These are phyloP conservation scores for Boletus sp. DNA, from an alignment of 768 basidiomycete species.

Conservation along the genomic window DNA sequence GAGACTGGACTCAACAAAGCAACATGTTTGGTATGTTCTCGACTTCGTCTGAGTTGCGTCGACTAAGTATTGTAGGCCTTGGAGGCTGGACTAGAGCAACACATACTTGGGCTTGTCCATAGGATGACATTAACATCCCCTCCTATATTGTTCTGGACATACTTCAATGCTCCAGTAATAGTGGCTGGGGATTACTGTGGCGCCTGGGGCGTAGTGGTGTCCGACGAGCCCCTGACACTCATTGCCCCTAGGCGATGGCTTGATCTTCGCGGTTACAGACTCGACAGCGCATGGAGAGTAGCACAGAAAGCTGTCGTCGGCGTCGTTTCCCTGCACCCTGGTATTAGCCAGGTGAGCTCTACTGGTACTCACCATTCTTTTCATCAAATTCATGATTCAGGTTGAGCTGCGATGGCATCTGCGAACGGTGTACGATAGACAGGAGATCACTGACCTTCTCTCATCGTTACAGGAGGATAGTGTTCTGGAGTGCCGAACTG, in stretches of 20 bases:
- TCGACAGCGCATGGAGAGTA: slow-evolving; percentile 69
- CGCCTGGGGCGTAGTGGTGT: slow-evolving; percentile 57
- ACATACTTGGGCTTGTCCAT: slow-evolving; percentile 35
- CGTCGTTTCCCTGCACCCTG: slow-evolving; percentile 65
- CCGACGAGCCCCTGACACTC: slow-evolving; percentile 42
- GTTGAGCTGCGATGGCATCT: slow-evolving; percentile 71
- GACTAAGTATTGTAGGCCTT: slow-evolving; percentile 12
- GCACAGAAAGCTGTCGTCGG: slow-evolving; percentile 68
- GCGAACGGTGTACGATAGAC: slow-evolving; percentile 69
- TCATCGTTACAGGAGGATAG: slow-evolving; percentile 52
- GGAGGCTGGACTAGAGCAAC: slow-evolving; percentile 18
- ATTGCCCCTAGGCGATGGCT: slow-evolving; percentile 75
- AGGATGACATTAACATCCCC: slow-evolving; percentile 45
- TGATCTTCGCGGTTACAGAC: slow-evolving; percentile 61
- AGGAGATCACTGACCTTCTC: slow-evolving; percentile 67
- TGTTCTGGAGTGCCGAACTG: slow-evolving; percentile 36
- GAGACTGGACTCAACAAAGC: slow-evolving; percentile 30
- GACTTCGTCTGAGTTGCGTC: neutral
- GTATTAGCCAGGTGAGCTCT: slow-evolving; percentile 63
- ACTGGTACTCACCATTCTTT: neutral
- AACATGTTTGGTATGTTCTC: slow-evolving; percentile 32
- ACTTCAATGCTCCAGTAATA: slow-evolving; percentile 55
- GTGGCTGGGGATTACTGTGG: slow-evolving; percentile 52
- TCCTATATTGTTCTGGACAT: slow-evolving; percentile 66
- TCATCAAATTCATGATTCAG: slow-evolving; percentile 35